These are phyloP conservation scores for Pyrenula massariospora DNA, from an alignment of 495 filamentous ascomycete species.

Conservation along the genomic window DNA sequence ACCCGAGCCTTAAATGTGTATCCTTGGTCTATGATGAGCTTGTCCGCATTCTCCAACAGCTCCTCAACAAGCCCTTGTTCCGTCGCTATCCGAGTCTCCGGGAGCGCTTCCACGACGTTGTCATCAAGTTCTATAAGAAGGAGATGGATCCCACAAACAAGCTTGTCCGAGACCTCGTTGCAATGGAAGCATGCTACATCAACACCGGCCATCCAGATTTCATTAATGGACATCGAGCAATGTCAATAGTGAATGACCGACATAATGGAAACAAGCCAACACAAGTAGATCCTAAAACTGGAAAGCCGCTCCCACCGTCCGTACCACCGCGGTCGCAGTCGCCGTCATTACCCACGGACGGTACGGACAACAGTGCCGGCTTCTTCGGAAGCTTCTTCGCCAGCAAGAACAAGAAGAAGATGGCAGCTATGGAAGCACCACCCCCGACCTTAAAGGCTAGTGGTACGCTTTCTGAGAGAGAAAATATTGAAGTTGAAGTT, in stretches of 20 bases:
- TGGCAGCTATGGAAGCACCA: conserved; percentile 95
- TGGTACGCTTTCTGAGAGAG: conserved; percentile 81
- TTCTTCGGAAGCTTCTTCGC: conserved; percentile 98
- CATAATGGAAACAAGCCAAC: conserved; percentile 72
- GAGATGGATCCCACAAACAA: conserved; percentile 96
- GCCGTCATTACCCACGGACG: conserved; percentile 43
- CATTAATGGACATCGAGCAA: conserved; percentile 88
- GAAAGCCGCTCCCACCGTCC: conserved; percentile 72
- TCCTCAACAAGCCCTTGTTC: conserved; percentile 82
- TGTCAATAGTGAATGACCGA: conserved; percentile 93
- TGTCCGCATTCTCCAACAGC: conserved; percentile 84
- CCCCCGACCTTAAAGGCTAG: conserved; percentile 89
- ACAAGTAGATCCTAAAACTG: conserved; percentile 98
- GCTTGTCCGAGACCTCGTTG: conserved; percentile 82
- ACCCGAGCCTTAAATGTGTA: conserved; percentile 93
- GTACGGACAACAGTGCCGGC: conserved; percentile 45
- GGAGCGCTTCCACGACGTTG: conserved; percentile 94
- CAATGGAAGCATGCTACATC: conserved; percentile 95
- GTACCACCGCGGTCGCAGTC: conserved; percentile 59
- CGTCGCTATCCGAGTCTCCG: conserved; percentile 85
- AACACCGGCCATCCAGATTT: conserved; percentile 99
- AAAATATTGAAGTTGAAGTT: conserved; percentile 90
- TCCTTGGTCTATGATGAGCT: conserved; percentile 96
- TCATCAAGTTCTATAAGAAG: conserved; percentile 94
- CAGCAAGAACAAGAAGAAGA: conserved; percentile 99